Conservation (phyloP, 495 filamentous ascomycete genomes). For the Tuber melanosporum region DNA sequence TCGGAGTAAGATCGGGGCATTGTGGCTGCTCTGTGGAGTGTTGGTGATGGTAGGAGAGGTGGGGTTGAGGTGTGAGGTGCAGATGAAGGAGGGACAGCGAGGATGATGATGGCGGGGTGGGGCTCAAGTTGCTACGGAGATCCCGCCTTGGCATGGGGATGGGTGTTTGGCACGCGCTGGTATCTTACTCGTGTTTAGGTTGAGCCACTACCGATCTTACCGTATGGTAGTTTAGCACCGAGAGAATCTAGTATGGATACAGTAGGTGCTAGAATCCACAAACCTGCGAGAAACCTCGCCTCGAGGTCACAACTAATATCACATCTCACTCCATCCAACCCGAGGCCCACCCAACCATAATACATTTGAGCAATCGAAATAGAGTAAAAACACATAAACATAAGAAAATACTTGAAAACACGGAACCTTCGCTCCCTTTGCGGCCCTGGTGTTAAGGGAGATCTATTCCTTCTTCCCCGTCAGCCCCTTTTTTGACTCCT, state of each 20-base stretch:
- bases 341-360: not conserved
- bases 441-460: not conserved
- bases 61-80: not conserved
- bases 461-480: constrained; percentile 34
- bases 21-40: not conserved
- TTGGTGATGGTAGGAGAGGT: not conserved
- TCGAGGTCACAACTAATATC: not conserved
- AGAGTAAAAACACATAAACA: not conserved
- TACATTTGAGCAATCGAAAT: not conserved
- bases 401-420: not conserved
- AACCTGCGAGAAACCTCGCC: not conserved
- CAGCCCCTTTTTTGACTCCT: constrained; percentile 31
- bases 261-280: not conserved
- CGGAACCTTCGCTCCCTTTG: not conserved
- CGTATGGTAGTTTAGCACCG: not conserved
- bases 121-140: constrained; percentile 10
- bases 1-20: not conserved
- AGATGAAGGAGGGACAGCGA: not conserved
- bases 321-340: not conserved
- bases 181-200: not conserved
- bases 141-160: not conserved
- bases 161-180: not conserved
- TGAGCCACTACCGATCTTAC: not conserved
- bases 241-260: not conserved
- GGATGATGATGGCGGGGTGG: constrained; percentile 10